Evolutionary conservation across 352 stramenopile genomes (phyloP).

Genomic region (Phytophthora brassicae): DNA sequence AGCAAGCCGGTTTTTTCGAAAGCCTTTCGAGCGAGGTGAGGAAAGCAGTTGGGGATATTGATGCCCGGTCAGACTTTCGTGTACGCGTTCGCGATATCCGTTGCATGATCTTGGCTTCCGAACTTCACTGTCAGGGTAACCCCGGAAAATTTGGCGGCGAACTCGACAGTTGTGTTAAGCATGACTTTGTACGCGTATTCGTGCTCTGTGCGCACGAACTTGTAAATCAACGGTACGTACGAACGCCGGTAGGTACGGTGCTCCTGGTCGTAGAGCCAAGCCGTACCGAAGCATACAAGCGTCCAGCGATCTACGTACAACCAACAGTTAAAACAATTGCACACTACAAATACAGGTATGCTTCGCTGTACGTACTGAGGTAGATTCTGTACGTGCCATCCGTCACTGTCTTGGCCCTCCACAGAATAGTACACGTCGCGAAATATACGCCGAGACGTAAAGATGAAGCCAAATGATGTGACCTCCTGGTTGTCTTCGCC

Average conservation of each 20-base stretch:
- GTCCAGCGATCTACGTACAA: slow-evolving; percentile 1
- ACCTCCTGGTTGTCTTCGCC: not conserved
- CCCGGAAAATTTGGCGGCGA: slow-evolving; percentile 1
- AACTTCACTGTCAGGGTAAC: slow-evolving; percentile 6
- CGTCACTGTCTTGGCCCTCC: slow-evolving; percentile 7
- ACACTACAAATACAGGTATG: too few species aligned
- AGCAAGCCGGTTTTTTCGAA: slow-evolving; percentile 10
- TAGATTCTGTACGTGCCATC: slow-evolving; percentile 22
- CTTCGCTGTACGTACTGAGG: slow-evolving; percentile 6
- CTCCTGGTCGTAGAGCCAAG: too few species aligned
- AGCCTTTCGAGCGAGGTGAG: slow-evolving; percentile 14
- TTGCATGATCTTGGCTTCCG: slow-evolving; percentile 17
- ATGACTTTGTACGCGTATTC: slow-evolving; percentile 13
- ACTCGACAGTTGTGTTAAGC: not conserved
- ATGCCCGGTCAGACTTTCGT: slow-evolving; percentile 9
- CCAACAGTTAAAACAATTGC: not conserved
- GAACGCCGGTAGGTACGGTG: too few species aligned
- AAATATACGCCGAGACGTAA: slow-evolving; percentile 5
- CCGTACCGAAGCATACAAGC: slow-evolving; percentile 11
- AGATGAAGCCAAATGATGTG: slow-evolving; percentile 8
- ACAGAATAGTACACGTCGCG: slow-evolving; percentile 8
- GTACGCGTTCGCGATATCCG: slow-evolving; percentile 17
- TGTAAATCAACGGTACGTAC: slow-evolving; percentile 17
- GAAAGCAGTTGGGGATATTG: slow-evolving; percentile 15
- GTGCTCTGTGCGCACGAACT: slow-evolving; percentile 8